Evolutionary conservation across 1,284 basidiomycete species (phyloP), one percentile per base, ranked within the genome.

Genomic region (Naganishia sp.): DNA sequence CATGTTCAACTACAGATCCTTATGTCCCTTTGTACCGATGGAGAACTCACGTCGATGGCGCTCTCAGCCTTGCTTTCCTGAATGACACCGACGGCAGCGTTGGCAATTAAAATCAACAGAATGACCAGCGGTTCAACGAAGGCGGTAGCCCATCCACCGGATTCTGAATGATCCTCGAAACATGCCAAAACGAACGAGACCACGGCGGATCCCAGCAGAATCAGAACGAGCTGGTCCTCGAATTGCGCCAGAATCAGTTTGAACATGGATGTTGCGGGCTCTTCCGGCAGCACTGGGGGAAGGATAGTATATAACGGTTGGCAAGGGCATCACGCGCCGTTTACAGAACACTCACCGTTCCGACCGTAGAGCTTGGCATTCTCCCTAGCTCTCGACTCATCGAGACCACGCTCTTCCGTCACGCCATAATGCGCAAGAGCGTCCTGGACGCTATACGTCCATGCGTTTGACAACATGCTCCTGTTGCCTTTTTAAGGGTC

Each of bases 211-310:
- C 86, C 92, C 50, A 97, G 88, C 31, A 97, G 85, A 75, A 97
- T 96, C 69, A 97, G 87, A 25, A 95, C 94, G 28, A 97, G 87
- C 80, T 94, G 92, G 81, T 97, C 94, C 82, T 96, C 90, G 84
- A 99, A 99, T 81, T 99, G 95, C 72, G 95, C 94, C 23, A 99
- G 84, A 69, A 99, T 90, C 69, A 98, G 87, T 74, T 91, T 86
- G 90, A 92, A 94, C 50, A 99, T 79, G 4, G 95, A 92, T 3
- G 93, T 96, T 0, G 91, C 82, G 0, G 90, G 88, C 16, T 94
- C 89, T 74, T 96, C 93, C 16, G 93, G 92, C 15, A 97, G 84
- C 76, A 90, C 91, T 94, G 76, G 5, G 68, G 55, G 15, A 28
- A 63, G 49, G 63, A 54, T 45, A 67, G 18, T 59, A 63, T 21